Conservation (phyloP, 495 filamentous ascomycete genomes). For the Annulohypoxylon stygium region DNA sequence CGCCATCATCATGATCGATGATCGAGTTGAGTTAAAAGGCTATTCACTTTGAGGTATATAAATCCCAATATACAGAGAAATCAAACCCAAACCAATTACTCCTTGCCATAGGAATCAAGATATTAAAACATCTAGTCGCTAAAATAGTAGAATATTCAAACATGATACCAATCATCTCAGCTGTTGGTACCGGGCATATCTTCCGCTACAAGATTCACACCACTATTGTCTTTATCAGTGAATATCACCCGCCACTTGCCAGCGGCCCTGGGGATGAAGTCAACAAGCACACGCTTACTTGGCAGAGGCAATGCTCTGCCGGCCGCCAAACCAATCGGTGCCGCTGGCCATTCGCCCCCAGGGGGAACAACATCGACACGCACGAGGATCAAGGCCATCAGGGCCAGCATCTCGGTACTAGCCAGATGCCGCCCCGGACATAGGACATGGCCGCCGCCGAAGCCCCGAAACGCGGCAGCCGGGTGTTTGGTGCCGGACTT, state of each 20-base stretch:
- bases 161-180: conserved; percentile 3
- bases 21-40: conserved; percentile 12
- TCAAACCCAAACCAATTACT: conserved; percentile 5
- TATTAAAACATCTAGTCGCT: conserved; percentile 8
- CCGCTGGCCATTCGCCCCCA: conserved; percentile 5
- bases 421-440: conserved; percentile 7
- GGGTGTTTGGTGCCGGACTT: neutral
- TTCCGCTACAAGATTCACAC: conserved; percentile 13
- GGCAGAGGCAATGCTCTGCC: conserved; percentile 17
- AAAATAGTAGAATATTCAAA: conserved; percentile 9
- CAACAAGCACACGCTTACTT: conserved; percentile 13
- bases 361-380: conserved; percentile 10
- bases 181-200: conserved; percentile 14
- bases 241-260: conserved; percentile 20
- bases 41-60: conserved; percentile 12
- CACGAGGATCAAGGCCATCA: conserved; percentile 11
- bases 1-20: conserved; percentile 3
- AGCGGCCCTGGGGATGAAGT: conserved; percentile 14
- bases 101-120: conserved; percentile 11
- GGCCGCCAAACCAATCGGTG: conserved; percentile 16
- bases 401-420: conserved; percentile 12
- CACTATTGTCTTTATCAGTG: conserved; percentile 16
- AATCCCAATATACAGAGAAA: conserved; percentile 3
- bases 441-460: conserved; percentile 4
- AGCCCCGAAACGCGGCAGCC: conserved; percentile 4